Percentiles rank a stretch among this genome's conserved stretches.
Evolutionary conservation across 352 stramenopile genomes (phyloP).

Genomic region (Phytopythium mirpurense): DNA sequence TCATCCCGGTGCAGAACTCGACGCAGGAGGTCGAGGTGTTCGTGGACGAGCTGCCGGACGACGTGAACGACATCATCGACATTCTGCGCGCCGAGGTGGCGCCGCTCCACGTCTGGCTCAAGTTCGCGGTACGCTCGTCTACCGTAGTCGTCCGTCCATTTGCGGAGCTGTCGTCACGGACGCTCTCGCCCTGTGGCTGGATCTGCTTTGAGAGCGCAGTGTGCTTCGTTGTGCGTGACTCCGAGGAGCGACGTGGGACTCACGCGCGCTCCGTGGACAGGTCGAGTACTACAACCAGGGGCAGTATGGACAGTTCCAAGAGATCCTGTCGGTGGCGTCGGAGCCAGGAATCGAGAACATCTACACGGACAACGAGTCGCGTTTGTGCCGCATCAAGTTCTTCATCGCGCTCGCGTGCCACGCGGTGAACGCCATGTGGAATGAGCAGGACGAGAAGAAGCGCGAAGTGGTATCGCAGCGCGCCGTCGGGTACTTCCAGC

Average conservation of each 20-base stretch:
- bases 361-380: slow-evolving; percentile 84
- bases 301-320: slow-evolving; percentile 72
- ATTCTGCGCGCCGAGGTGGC: slow-evolving; percentile 88
- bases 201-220: no score
- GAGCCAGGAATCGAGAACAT: slow-evolving; percentile 85
- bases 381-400: slow-evolving; percentile 86
- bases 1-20: slow-evolving; percentile 90
- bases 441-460: slow-evolving; percentile 87
- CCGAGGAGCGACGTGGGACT: neutral
- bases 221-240: no score
- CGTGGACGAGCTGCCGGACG: slow-evolving; percentile 84
- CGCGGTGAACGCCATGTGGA: slow-evolving; percentile 86
- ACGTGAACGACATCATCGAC: slow-evolving; percentile 91
- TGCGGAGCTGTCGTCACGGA: no score
- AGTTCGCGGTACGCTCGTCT: slow-evolving; percentile 70
- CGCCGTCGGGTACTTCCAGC: slow-evolving; percentile 83
- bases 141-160: neutral
- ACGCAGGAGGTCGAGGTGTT: slow-evolving; percentile 88
- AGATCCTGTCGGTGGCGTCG: slow-evolving; percentile 79
- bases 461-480: slow-evolving; percentile 72
- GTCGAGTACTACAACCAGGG: slow-evolving; percentile 90
- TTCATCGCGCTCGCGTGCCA: slow-evolving; percentile 84
- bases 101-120: slow-evolving; percentile 88
- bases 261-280: slow-evolving; percentile 11
- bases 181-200: no score